These are phyloP conservation scores for Chrysopogon serrulatus DNA, from an alignment of 176 grass and related monocot species.

Conservation along the genomic window DNA sequence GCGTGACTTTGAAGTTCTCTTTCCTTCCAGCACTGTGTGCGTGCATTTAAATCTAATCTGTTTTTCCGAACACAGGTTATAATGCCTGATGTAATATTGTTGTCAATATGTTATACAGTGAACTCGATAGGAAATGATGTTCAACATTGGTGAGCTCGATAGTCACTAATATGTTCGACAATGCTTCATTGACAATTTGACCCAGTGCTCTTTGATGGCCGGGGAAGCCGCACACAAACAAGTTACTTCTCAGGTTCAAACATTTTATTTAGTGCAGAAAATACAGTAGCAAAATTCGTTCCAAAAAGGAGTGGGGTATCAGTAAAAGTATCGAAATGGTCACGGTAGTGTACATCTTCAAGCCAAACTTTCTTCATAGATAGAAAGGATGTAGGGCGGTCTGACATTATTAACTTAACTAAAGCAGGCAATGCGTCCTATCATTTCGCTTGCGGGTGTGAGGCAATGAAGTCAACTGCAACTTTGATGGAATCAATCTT, in stretches of 20 bases:
- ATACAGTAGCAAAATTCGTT: background rate
- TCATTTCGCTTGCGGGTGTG: constrained; percentile 53
- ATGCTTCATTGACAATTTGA: no score
- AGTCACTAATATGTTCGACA: background rate
- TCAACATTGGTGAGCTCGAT: background rate
- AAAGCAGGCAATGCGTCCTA: background rate
- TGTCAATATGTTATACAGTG: no score
- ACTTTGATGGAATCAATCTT: constrained; percentile 51
- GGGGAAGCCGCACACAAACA: background rate
- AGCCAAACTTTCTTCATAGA: background rate
- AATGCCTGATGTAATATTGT: no score
- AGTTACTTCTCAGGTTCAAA: constrained; percentile 13
- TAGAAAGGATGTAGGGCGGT: background rate
- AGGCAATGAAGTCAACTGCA: constrained; percentile 50
- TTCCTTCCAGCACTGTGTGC: no score
- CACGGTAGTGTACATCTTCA: background rate
- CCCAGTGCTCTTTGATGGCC: background rate
- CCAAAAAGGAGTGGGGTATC: background rate
- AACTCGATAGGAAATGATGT: no score
- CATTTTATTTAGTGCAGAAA: constrained; percentile 23
- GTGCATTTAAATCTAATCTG: no score
- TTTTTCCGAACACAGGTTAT: no score
- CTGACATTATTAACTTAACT: background rate
- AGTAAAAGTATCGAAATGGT: background rate
- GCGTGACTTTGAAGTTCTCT: no score